Evolutionary conservation across 2,329 filamentous ascomycete species (phyloP).

Genomic region (Alternaria viburni): DNA sequence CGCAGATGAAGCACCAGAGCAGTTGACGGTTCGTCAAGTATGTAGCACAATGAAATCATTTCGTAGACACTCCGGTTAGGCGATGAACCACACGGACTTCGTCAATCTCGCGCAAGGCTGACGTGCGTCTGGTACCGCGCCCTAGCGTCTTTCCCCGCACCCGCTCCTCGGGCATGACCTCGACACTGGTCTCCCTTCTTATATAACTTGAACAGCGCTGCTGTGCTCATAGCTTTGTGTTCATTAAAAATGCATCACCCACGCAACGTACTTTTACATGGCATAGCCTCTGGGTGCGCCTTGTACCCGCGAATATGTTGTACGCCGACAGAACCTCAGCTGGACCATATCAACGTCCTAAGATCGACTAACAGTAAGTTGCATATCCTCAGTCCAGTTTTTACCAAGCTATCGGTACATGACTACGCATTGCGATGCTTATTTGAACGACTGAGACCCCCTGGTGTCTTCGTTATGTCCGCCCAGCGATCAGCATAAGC

Average conservation of each 20-base stretch:
- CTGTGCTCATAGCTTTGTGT: not conserved
- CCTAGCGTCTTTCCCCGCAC: conserved; percentile 8
- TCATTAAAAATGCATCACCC: not conserved
- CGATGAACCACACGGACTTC: not conserved
- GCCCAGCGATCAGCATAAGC: not conserved
- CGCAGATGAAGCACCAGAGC: not conserved
- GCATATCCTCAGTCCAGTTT: not conserved
- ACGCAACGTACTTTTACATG: not conserved
- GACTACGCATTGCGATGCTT: not conserved
- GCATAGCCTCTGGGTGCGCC: not conserved
- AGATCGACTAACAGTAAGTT: not conserved
- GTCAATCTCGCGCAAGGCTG: not conserved
- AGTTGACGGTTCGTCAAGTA: not conserved
- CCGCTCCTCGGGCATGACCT: not conserved
- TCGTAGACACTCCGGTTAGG: not conserved
- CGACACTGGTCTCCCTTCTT: not conserved
- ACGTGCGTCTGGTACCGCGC: not conserved
- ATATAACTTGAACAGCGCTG: not conserved
- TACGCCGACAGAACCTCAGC: not conserved
- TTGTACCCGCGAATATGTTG: not conserved
- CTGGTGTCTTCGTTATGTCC: not conserved
- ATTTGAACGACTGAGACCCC: not conserved
- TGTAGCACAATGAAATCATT: not conserved
- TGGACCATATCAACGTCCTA: not conserved
- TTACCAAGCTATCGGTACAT: not conserved